Percentiles rank a stretch among this genome's conserved stretches.
Evolutionary conservation across 257 asterid genomes (phyloP).

Genomic region (Salvia hispanica): DNA sequence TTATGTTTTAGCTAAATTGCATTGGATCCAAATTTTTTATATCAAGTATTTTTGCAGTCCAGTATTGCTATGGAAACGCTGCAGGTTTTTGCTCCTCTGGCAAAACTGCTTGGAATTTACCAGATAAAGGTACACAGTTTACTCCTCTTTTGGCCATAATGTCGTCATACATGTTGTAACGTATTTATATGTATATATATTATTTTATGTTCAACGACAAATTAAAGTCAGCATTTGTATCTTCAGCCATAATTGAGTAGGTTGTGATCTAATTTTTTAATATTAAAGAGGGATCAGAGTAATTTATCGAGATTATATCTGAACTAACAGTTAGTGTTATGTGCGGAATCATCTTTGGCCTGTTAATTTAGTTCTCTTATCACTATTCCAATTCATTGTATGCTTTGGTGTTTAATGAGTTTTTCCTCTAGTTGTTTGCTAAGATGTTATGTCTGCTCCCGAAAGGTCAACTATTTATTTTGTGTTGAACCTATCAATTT

Average conservation of each 20-base stretch:
- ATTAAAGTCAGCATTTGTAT: conserved; percentile 7
- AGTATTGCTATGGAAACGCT: conserved; percentile 91
- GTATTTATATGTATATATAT: neutral
- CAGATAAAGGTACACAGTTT: conserved; percentile 69
- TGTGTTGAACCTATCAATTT: neutral
- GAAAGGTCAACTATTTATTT: neutral
- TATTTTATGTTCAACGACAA: conserved; percentile 1
- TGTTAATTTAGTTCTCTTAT: neutral
- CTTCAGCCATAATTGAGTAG: conserved; percentile 17
- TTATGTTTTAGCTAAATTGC: conserved; percentile 21
- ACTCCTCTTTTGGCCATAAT: conserved; percentile 10
- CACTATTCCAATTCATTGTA: neutral
- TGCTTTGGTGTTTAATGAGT: conserved; percentile 4
- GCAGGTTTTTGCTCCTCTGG: conserved; percentile 93
- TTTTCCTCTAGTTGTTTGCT: neutral
- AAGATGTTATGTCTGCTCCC: neutral
- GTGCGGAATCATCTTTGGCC: neutral
- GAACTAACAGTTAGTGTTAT: neutral
- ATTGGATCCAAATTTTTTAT: conserved; percentile 27
- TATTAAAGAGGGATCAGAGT: neutral
- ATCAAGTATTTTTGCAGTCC: conserved; percentile 51
- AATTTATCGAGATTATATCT: neutral
- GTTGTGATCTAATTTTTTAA: neutral
- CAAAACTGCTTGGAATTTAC: conserved; percentile 90
- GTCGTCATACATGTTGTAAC: neutral